Evolutionary conservation across 345 rosid species (phyloP).

Genomic region (Melastoma malabathricum): DNA sequence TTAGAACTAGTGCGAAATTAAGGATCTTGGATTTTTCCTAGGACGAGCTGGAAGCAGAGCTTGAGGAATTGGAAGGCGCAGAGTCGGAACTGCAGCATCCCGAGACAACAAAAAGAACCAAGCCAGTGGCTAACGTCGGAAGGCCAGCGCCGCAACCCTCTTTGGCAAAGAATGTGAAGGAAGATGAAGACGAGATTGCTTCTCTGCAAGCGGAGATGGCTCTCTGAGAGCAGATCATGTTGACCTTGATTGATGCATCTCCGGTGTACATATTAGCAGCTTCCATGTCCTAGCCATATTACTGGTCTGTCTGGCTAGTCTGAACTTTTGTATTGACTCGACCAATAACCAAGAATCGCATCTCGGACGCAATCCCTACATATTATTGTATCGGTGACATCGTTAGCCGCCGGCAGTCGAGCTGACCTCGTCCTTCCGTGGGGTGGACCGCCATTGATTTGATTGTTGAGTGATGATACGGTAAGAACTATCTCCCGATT

Average conservation of each 20-base stretch:
- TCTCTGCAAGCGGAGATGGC: conserved; percentile 42
- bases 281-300: not conserved
- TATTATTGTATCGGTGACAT: too few species aligned
- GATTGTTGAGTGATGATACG: too few species aligned
- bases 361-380: too few species aligned
- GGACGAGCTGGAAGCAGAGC: conserved; percentile 45
- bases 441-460: too few species aligned
- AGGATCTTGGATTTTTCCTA: conserved; percentile 2
- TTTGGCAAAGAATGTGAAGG: conserved; percentile 16
- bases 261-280: not conserved
- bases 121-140: conserved; percentile 5
- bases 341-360: too few species aligned
- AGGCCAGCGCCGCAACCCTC: conserved; percentile 15
- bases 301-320: too few species aligned
- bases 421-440: too few species aligned
- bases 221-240: conserved; percentile 14
- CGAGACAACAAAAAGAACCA: conserved; percentile 21
- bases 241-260: not conserved
- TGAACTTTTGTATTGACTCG: too few species aligned
- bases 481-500: too few species aligned
- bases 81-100: conserved; percentile 33
- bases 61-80: conserved; percentile 37
- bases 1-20: too few species aligned
- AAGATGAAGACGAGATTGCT: conserved; percentile 38
- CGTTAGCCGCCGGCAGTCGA: too few species aligned